These are phyloP conservation scores for Raffaelea ambrosiae DNA, from an alignment of 2,329 filamentous ascomycete genomes.

Conservation along the genomic window DNA sequence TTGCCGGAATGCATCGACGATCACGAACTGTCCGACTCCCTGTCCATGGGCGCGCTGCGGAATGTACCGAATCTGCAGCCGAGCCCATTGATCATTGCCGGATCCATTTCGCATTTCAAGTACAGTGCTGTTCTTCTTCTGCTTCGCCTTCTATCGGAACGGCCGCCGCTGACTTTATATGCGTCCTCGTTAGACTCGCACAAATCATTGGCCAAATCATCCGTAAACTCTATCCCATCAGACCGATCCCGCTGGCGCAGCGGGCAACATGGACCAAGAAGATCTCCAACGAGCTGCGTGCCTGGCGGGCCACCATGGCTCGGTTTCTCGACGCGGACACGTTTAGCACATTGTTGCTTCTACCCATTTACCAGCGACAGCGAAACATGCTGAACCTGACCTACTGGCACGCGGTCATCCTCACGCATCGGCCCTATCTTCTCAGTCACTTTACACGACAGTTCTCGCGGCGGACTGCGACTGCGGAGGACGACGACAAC, in stretches of 20 bases:
- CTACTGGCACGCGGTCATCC: conserved; percentile 34
- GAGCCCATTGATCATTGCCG: conserved; percentile 22
- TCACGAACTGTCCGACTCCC: conserved; percentile 26
- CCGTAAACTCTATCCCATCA: conserved; percentile 24
- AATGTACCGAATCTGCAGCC: neutral
- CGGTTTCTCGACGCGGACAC: conserved; percentile 29
- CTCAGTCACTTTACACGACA: conserved; percentile 22
- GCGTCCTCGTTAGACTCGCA: conserved; percentile 16
- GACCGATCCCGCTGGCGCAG: conserved; percentile 19
- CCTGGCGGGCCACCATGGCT: conserved; percentile 25
- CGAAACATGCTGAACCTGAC: conserved; percentile 31
- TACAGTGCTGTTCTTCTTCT: neutral
- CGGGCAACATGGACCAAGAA: conserved; percentile 18
- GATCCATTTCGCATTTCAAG: conserved; percentile 21
- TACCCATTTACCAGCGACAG: conserved; percentile 18
- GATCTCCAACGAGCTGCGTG: conserved; percentile 20
- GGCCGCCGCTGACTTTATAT: neutral
- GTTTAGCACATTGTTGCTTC: neutral
- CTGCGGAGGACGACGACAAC: neutral
- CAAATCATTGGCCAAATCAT: conserved; percentile 26
- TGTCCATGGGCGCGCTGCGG: neutral
- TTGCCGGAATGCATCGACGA: conserved; percentile 48
- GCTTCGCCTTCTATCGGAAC: neutral
- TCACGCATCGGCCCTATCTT: conserved; percentile 28
- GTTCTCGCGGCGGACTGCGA: conserved; percentile 9